Percentiles rank a stretch among this genome's conserved stretches.
Evolutionary conservation across 2,329 filamentous ascomycete species (phyloP).

Genomic region (Fusarium continuum): DNA sequence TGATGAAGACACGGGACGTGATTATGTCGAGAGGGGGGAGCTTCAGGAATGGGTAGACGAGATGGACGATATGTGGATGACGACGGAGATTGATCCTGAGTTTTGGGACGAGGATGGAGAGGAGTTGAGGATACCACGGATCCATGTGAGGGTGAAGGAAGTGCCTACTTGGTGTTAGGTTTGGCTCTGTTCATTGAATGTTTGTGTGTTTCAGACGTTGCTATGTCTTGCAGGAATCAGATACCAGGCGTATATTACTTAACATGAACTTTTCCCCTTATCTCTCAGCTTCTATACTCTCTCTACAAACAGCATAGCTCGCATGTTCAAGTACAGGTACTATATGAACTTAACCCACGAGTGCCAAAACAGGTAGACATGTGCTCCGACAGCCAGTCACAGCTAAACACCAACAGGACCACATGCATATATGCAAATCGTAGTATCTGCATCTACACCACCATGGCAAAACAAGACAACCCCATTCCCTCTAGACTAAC

Average conservation of each 20-base stretch:
- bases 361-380: neutral
- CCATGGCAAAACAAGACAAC: conserved; percentile 11
- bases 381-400: neutral
- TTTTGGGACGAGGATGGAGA: conserved; percentile 8
- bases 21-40: conserved; percentile 1
- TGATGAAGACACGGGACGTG: neutral
- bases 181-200: neutral
- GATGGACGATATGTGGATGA: conserved; percentile 20
- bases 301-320: no score
- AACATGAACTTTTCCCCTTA: no score
- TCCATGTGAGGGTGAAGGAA: conserved; percentile 10
- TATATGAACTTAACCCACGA: neutral
- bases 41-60: conserved; percentile 21
- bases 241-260: neutral
- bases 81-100: conserved; percentile 7
- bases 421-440: neutral
- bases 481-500: neutral
- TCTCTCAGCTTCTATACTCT: neutral
- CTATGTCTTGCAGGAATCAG: neutral
- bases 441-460: conserved; percentile 5
- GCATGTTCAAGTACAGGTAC: no score
- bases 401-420: neutral
- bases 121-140: neutral
- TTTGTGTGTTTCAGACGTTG: neutral
- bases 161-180: neutral